Base-by-base conservation (phyloP, 345 rosid species). In the Brassica rapa region DNA sequence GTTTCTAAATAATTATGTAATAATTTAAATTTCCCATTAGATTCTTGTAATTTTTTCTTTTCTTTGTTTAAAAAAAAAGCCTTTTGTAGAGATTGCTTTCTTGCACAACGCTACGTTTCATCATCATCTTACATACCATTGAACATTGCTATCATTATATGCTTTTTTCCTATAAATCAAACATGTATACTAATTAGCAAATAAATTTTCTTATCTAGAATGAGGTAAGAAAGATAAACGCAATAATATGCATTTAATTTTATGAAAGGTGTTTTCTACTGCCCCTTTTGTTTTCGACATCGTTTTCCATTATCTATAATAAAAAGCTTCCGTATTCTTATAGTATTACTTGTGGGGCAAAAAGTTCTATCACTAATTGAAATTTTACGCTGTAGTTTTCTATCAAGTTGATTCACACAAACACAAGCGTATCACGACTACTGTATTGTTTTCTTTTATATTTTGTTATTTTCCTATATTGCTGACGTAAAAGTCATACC, bases 1-100 rank as follows among this genome's bases (percentile, higher is more conserved):
- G 79, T 19, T 88, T 86, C 86, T 88, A 75, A 76, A 30, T n/a
- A 12, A 3, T 1, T 39, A 0, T 74, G 10, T 80, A 4, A 24
- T 27, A 64, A 33, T 64, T 62, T 57, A 63, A 65, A 65, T 59
- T 65, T 65, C 19, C 9, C 10, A 4, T 33, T 67, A 79, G 53
- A 15, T 27, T 69, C 9, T 70, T 80, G 59, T 29, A 10, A 2
- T 1, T 51, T 70, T 30, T 59, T 3, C 57, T 33, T 39, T 1
- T 30, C 11, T 70, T 27, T 5, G 16, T 51, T 43, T 29, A 4
- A 6, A 0, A 4, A 4, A 27, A 3, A 27, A 27, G 0, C 8
- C 7, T 76, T 41, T 35, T 73, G 78, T 73, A 80, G 75, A 74
- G 71, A 12, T 74, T 68, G 71, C 69, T 27, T 68, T 33, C 21